These are phyloP conservation scores for Sanguinoderma infundibulare DNA, from an alignment of 1,284 basidiomycete genomes.

Conservation along the genomic window DNA sequence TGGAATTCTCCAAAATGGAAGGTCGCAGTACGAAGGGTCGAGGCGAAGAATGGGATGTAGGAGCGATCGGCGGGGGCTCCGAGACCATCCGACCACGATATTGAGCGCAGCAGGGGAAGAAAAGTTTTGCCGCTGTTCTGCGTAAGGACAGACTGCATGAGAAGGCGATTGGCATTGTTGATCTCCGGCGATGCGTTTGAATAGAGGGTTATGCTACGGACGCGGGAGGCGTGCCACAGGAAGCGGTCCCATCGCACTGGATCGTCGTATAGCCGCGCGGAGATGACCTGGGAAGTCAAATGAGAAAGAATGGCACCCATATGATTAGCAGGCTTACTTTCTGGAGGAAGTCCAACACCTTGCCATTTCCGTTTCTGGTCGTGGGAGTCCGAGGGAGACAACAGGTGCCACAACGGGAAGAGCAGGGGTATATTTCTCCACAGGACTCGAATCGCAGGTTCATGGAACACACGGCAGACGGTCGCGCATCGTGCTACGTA, in stretches of 20 bases:
- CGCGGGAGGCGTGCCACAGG: neutral
- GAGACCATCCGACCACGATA: neutral
- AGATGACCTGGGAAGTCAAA: neutral
- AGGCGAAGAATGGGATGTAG: neutral
- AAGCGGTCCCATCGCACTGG: neutral
- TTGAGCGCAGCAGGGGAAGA: neutral
- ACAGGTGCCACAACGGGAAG: no score
- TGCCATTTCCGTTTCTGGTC: no score
- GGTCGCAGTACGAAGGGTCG: neutral
- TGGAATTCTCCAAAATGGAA: neutral
- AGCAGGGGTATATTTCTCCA: no score
- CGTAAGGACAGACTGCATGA: neutral
- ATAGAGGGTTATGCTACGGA: neutral
- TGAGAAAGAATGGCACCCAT: neutral
- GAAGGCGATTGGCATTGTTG: neutral
- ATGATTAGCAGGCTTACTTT: no score
- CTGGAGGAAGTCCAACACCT: no score
- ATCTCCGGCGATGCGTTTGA: neutral
- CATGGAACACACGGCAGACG: no score
- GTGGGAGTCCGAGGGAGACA: no score
- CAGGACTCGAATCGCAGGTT: no score
- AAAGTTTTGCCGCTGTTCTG: neutral
- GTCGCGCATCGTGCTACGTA: no score
- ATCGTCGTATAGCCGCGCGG: neutral
- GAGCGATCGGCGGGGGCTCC: neutral